phyloP scores from a whole-genome alignment of 306 rosid genomes.

The Castanospermum australe region DNA sequence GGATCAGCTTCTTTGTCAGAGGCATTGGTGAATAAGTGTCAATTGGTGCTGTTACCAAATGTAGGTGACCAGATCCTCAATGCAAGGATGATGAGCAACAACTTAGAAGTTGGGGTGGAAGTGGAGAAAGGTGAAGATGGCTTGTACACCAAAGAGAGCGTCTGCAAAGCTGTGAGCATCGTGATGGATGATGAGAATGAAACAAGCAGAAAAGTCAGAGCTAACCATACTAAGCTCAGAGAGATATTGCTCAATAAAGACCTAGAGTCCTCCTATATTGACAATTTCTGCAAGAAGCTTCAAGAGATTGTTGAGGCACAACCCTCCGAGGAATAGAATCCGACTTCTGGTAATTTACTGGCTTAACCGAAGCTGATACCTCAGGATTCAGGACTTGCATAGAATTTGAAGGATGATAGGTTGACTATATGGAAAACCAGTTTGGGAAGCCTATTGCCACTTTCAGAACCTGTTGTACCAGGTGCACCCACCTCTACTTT shows the following conservation, averaged over 20 bases:
- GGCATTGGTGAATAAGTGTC: conserved; percentile 32
- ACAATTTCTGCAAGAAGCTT: conserved; percentile 30
- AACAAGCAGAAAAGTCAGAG: conserved; percentile 20
- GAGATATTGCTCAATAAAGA: conserved; percentile 23
- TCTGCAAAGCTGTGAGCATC: conserved; percentile 29
- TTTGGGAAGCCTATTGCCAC: too few relatives aligned
- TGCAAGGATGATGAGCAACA: conserved; percentile 38
- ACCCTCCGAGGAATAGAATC: background rate
- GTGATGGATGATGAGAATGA: conserved; percentile 39
- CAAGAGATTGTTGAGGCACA: conserved; percentile 21
- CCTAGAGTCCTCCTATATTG: conserved; percentile 30
- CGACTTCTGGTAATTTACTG: background rate
- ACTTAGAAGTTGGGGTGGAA: conserved; percentile 41
- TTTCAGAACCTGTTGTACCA: too few relatives aligned
- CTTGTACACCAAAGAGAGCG: conserved; percentile 17
- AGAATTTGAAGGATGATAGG: too few relatives aligned
- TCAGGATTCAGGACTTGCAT: too few relatives aligned
- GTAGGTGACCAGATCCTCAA: conserved; percentile 28
- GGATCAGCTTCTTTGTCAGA: conserved; percentile 41
- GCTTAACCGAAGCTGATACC: too few relatives aligned
- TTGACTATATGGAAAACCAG: too few relatives aligned
- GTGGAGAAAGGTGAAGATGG: conserved; percentile 43
- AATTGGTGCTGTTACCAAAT: conserved; percentile 33
- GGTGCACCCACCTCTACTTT: too few relatives aligned
- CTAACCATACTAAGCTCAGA: conserved; percentile 24